Evolutionary conservation across 169 alveolate species (phyloP).

Genomic region (Cryptosporidium andersoni): DNA sequence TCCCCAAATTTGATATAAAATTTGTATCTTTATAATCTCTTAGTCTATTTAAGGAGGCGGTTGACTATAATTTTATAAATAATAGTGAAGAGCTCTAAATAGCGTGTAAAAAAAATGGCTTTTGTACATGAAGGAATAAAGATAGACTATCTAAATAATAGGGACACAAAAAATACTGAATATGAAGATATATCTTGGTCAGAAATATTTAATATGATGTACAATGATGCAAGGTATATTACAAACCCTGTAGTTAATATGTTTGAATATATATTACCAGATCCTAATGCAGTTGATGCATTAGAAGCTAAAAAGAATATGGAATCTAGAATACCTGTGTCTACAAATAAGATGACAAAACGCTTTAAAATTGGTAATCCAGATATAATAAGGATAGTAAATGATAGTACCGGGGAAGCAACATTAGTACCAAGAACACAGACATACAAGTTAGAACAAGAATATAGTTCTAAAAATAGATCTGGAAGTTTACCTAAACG

Average conservation of each 20-base stretch:
- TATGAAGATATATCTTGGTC: constrained; percentile 65
- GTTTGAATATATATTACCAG: constrained; percentile 38
- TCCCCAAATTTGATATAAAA: too few relatives aligned
- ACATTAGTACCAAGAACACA: constrained; percentile 19
- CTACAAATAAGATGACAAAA: constrained; percentile 13
- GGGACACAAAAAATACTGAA: constrained; percentile 5
- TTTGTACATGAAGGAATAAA: background rate
- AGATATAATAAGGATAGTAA: constrained; percentile 12
- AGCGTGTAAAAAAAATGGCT: background rate
- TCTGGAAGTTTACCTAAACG: constrained; percentile 1
- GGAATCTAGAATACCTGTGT: constrained; percentile 43
- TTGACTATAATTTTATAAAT: constrained; percentile 19
- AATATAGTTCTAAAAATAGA: background rate
- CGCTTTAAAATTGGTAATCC: constrained; percentile 53
- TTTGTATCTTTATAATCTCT: background rate
- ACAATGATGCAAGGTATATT: constrained; percentile 33
- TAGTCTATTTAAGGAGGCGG: constrained; percentile 1
- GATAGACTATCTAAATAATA: background rate
- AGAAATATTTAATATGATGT: constrained; percentile 63
- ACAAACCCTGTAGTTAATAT: constrained; percentile 34
- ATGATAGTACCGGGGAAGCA: constrained; percentile 22
- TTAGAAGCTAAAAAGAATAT: constrained; percentile 25
- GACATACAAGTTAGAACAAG: background rate
- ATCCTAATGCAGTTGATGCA: constrained; percentile 60
- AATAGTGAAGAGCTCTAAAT: background rate